Evolutionary conservation across 306 rosid genomes (phyloP).

Genomic region (Casuarina glauca): DNA sequence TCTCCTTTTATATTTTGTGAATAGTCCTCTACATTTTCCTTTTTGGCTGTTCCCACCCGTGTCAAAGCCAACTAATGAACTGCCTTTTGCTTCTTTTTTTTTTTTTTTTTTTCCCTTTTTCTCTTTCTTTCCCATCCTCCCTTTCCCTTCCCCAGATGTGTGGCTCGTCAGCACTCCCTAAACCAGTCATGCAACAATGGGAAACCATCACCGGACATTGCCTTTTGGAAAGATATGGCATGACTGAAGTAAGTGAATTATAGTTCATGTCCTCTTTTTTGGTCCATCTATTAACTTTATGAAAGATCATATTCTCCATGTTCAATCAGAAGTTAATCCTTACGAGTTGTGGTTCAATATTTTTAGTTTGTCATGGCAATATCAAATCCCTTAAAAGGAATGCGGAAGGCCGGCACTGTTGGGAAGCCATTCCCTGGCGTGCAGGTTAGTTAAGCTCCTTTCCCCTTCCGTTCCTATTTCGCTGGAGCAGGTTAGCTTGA

Average conservation of each 20-base stretch:
- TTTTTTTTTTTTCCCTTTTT: constrained; percentile 13
- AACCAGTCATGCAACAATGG: constrained; percentile 91
- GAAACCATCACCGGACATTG: constrained; percentile 81
- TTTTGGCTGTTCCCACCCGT: constrained; percentile 1
- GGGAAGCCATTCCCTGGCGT: constrained; percentile 95
- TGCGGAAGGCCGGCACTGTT: constrained; percentile 86
- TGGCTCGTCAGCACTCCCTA: constrained; percentile 97
- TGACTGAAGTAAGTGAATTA: constrained; percentile 77
- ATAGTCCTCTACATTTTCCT: constrained; percentile 3
- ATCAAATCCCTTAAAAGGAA: constrained; percentile 87
- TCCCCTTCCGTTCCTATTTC: too few species aligned
- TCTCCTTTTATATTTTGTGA: constrained; percentile 8
- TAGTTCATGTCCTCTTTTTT: constrained; percentile 22
- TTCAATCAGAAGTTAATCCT: constrained; percentile 9
- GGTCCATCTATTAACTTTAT: background rate
- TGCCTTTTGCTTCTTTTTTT: background rate
- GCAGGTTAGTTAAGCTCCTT: constrained; percentile 57
- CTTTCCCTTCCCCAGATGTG: constrained; percentile 60
- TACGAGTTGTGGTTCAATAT: constrained; percentile 24
- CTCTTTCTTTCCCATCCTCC: constrained; percentile 6
- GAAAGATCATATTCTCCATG: constrained; percentile 8
- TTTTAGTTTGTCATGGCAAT: constrained; percentile 93
- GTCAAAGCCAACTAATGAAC: constrained; percentile 17
- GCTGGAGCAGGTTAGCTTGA: too few species aligned
- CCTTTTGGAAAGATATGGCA: constrained; percentile 92